These are phyloP conservation scores for Mycena chlorophos DNA, from an alignment of 768 basidiomycete genomes.

Conservation along the genomic window DNA sequence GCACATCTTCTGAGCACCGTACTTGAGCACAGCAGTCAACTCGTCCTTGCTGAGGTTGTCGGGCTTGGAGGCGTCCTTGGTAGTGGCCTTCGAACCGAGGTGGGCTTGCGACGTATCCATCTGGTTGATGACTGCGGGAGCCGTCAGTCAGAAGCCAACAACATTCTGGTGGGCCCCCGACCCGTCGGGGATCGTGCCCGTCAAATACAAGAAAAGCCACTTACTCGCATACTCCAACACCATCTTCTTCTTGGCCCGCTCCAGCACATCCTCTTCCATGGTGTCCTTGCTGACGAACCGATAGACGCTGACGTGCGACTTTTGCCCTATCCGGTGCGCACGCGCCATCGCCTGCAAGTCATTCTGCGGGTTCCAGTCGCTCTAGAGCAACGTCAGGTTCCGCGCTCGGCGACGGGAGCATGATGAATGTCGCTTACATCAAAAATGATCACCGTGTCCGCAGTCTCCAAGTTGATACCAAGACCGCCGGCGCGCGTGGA, in stretches of 20 bases:
- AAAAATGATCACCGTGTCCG: slow-evolving; percentile 98
- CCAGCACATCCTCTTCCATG: slow-evolving; percentile 98
- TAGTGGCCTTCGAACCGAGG: slow-evolving; percentile 75
- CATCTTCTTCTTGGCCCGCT: slow-evolving; percentile 99
- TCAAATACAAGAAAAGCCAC: slow-evolving; percentile 36
- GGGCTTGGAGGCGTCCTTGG: slow-evolving; percentile 71
- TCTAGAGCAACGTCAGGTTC: slow-evolving; percentile 46
- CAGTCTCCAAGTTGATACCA: slow-evolving; percentile 98
- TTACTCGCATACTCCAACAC: slow-evolving; percentile 97
- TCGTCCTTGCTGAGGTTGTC: slow-evolving; percentile 94
- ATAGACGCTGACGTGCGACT: slow-evolving; percentile 97
- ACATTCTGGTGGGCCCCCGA: too few relatives aligned
- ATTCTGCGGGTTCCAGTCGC: slow-evolving; percentile 98
- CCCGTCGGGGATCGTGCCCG: not conserved
- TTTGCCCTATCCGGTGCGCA: slow-evolving; percentile 98
- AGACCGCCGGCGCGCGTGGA: slow-evolving; percentile 97
- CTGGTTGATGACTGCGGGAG: slow-evolving; percentile 99
- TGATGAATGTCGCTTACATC: slow-evolving; percentile 62
- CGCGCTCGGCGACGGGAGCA: not conserved
- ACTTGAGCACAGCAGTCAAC: slow-evolving; percentile 95
- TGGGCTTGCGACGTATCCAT: slow-evolving; percentile 99
- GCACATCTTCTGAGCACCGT: slow-evolving; percentile 96
- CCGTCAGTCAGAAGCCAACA: slow-evolving; percentile 19
- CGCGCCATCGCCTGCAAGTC: slow-evolving; percentile 99
- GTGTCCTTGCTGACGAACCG: slow-evolving; percentile 99